These are phyloP conservation scores for Cryomyces minteri DNA, from an alignment of 495 filamentous ascomycete species.

Conservation along the genomic window DNA sequence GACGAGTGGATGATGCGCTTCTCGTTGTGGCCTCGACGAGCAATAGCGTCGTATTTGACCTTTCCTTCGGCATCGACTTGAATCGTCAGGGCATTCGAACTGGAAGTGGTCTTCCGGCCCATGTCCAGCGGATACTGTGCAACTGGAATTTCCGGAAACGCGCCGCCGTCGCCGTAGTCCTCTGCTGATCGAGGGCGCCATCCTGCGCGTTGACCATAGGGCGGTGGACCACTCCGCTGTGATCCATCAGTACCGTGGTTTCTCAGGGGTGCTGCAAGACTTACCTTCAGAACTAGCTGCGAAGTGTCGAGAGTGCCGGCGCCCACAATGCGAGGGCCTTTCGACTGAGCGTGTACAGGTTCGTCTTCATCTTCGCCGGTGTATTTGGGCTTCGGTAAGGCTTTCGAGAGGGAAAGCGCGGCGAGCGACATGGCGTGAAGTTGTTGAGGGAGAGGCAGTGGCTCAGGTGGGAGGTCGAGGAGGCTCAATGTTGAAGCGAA, in stretches of 20 bases:
- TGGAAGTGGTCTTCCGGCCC: constrained; percentile 50
- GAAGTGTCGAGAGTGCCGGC: constrained; percentile 60
- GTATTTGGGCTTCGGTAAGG: constrained; percentile 81
- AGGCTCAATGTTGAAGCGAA: too few species aligned
- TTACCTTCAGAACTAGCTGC: constrained; percentile 70
- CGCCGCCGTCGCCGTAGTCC: constrained; percentile 92
- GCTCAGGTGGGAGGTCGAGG: too few species aligned
- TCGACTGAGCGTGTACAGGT: constrained; percentile 50
- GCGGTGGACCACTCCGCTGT: constrained; percentile 66
- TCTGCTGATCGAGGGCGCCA: constrained; percentile 76
- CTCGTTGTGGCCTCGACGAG: constrained; percentile 69
- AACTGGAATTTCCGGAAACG: constrained; percentile 85
- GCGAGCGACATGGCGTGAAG: constrained; percentile 16
- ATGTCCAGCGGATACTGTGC: constrained; percentile 93
- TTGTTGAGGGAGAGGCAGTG: too few species aligned
- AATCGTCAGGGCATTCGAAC: constrained; percentile 74
- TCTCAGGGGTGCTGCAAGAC: constrained; percentile 5
- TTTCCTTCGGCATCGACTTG: constrained; percentile 85
- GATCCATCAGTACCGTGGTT: background rate
- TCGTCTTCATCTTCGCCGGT: constrained; percentile 69
- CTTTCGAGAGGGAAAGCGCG: constrained; percentile 44
- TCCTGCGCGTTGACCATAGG: constrained; percentile 66
- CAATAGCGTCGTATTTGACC: constrained; percentile 93
- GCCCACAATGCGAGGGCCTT: constrained; percentile 62
- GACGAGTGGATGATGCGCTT: constrained; percentile 77